Conservation (phyloP, 2,329 filamentous ascomycete species). For the Cladosporium velox region DNA sequence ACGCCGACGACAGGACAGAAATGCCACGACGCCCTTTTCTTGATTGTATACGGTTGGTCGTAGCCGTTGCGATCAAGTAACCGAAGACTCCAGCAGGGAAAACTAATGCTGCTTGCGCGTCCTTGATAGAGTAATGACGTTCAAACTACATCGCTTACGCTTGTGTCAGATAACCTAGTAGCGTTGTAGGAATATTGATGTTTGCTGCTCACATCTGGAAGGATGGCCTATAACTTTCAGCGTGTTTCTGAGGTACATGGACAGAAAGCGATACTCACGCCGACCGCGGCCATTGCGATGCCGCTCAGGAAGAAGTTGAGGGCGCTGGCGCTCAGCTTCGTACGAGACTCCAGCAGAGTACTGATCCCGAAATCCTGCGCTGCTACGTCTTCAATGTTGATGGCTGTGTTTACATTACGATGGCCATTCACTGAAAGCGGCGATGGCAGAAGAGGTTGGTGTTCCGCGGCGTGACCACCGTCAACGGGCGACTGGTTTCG, state of each 20-base stretch:
- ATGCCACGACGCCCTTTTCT: background rate
- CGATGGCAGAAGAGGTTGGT: background rate
- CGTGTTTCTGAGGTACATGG: background rate
- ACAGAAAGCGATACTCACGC: background rate
- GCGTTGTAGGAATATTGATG: background rate
- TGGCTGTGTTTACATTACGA: background rate
- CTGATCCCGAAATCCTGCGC: no score
- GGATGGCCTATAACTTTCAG: background rate
- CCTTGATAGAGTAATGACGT: background rate
- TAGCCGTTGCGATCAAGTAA: conserved; percentile 8
- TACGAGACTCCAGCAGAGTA: background rate
- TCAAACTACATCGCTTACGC: conserved; percentile 2
- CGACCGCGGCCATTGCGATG: conserved; percentile 9
- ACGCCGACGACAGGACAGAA: background rate
- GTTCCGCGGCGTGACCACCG: background rate
- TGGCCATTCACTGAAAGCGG: background rate
- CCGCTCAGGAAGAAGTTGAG: conserved; percentile 16
- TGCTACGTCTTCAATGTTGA: background rate
- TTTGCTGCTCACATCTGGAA: background rate
- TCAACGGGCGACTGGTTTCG: background rate
- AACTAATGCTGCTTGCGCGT: background rate
- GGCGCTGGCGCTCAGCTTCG: background rate
- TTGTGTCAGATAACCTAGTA: background rate
- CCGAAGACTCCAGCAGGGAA: conserved; percentile 15
- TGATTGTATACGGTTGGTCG: background rate